Evolutionary conservation across 129 eudicot genomes (phyloP), one percentile per base, ranked within the genome.

Genomic region (Scalesia atractyloides): DNA sequence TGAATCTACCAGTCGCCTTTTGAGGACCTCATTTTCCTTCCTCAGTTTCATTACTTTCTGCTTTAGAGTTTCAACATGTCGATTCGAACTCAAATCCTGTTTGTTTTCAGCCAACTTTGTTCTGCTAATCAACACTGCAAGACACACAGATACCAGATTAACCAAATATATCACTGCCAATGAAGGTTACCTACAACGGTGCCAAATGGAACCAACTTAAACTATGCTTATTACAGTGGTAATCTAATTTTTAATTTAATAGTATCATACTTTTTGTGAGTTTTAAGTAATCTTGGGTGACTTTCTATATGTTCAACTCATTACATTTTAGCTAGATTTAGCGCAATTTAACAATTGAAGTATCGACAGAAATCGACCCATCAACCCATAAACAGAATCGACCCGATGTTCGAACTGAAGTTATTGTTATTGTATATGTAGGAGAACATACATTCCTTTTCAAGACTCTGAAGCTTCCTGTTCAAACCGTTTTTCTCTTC

Each of bases 371-470:
- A 59, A 39, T 39, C 44, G 9, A 39, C 44, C 41, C 11, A 0
- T 2, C 13, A 9, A 63, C 2, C 24, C 14, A 36, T 37, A 69
- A 69, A 14, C 33, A 10, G 5, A 51, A 11, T 41, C 16, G n/a
- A 16, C 50, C 11, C 10, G 19, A 34, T 5, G 47, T 33, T n/a
- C 12, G 15, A 34, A 14, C 7, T 70, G 20, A 36, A 59, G 41
- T 12, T 58, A 59, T 14, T 22, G 34, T 36, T 15, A 43, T 46
- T 22, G 39, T 59, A 50, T 5, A 46, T 46, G 59, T 20, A 20
- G 47, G 37, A 65, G 68, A 24, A 82, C 91, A 52, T 79, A 84
- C 92, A 74, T 84, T 89, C 91, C 72, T 89, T 89, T 69, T 89
- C 89, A 15, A 86, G 73, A 63, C 70, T 51, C 47, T 84, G 84